Evolutionary conservation across 176 grass and related monocot species (phyloP).

Genomic region (Olyra latifolia): DNA sequence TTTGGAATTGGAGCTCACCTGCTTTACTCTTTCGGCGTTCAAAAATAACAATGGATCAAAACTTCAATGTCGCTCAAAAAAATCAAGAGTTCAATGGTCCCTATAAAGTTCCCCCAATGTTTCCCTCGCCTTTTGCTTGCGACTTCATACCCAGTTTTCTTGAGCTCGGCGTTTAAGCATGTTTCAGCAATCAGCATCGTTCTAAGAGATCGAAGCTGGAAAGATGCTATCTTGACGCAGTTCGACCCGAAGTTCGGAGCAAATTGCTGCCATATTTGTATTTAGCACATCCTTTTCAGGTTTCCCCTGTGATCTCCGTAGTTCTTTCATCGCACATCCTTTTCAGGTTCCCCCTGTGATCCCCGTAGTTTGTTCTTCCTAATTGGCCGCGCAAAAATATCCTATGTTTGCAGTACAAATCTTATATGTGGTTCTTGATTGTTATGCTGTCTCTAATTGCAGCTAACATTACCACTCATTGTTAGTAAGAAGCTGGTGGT

Average conservation of each 20-base stretch:
- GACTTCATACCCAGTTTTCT: not conserved
- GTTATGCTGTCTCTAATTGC: not conserved
- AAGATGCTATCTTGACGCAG: not conserved
- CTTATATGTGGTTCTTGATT: not conserved
- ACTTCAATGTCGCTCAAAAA: not conserved
- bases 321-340: too few species aligned
- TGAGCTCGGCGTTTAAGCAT: not conserved
- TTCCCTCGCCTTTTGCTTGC: conserved; percentile 25
- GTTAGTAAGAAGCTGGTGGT: not conserved
- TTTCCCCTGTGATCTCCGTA: not conserved
- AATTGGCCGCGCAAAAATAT: not conserved
- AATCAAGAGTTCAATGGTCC: not conserved
- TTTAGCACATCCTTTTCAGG: not conserved
- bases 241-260: not conserved
- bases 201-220: not conserved
- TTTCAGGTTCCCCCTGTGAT: not conserved
- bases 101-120: conserved; percentile 4
- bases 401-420: not conserved
- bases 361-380: not conserved
- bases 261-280: too few species aligned
- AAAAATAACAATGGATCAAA: not conserved
- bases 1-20: not conserved
- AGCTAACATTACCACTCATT: not conserved
- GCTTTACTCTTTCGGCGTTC: not conserved
- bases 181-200: not conserved